phyloP scores from a whole-genome alignment of 257 asterid genomes.

The Agastache rugosa region DNA sequence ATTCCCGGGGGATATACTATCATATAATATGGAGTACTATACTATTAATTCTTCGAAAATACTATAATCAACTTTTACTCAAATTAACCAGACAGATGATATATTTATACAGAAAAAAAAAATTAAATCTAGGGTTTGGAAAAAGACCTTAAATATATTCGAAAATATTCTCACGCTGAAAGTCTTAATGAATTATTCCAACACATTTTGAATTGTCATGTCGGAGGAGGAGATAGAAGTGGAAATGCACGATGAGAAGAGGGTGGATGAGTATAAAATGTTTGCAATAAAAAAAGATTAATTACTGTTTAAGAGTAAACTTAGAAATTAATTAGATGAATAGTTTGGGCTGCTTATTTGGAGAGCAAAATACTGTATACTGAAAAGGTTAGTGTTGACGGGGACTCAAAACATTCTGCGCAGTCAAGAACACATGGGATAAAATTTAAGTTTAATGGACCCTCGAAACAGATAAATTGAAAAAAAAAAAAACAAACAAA shows the following conservation, averaged over 20 bases:
- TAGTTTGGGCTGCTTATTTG: conserved; percentile 41
- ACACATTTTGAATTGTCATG: background rate
- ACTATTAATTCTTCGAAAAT: too few relatives aligned
- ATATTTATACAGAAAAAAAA: background rate
- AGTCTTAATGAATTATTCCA: background rate
- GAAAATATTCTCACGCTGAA: too few relatives aligned
- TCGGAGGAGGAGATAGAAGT: conserved; percentile 16
- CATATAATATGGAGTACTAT: too few relatives aligned
- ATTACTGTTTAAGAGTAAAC: conserved; percentile 54
- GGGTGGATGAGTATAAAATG: conserved; percentile 37
- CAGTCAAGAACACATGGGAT: conserved; percentile 37
- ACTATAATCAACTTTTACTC: too few relatives aligned
- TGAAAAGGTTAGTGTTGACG: conserved; percentile 48
- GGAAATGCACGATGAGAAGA: conserved; percentile 35
- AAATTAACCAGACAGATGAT: too few relatives aligned
- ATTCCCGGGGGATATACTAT: conserved; percentile 41
- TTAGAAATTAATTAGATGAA: conserved; percentile 5
- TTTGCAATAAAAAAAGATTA: conserved; percentile 30
- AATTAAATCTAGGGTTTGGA: conserved; percentile 6
- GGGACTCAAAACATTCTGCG: conserved; percentile 40
- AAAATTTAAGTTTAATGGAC: conserved; percentile 38
- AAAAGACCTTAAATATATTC: background rate
- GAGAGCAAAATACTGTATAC: conserved; percentile 46
- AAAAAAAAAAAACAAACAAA: background rate
- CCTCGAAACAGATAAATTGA: background rate